Base-by-base conservation (phyloP, 2,329 filamentous ascomycete species). In the Endothia cerciana region DNA sequence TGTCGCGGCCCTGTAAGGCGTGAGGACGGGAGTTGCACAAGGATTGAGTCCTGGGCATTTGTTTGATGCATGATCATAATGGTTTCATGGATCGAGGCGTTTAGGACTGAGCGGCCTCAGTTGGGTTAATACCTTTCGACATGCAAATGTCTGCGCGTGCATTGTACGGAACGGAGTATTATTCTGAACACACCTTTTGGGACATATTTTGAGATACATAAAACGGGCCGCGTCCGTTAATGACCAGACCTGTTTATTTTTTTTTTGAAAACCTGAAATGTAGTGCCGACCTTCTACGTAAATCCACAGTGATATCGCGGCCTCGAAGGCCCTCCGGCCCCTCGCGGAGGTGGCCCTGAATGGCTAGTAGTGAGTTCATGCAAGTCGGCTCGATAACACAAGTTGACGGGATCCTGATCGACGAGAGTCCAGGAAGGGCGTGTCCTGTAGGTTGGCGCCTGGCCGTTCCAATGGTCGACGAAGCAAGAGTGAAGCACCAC, bases 1-100 rank as follows among this genome's bases (percentile, higher is more conserved):
- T 28, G 60, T 68, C 47, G 55, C 62, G 17, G 51, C 60, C 41
- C 60, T 68, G 60, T 68, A 64, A 47, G 19, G 51, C 33, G 30
- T 11, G 13, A 10, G 43, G 56, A 25, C 33, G 33, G 41, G 17
- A 13, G 2, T 45, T n/a, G 4, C 43, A 22, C 38, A 33, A n/a
- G 64, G 57, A 58, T 28, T 43, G 57, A 40, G 57, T 64, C 62
- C 62, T 41, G n/a, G 40, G 38, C 4, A 59, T 28, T 22, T n/a
- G 60, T n/a, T 38, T 43, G 33, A 41, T 38, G 43, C 30, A 61
- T 51, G 59, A 51, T 49, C 43, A 61, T 47, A 53, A 40, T 58
- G 55, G 36, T 30, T 51, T 53, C 45, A 43, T 59, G 36, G 49
- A 28, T 51, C 49, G 43, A 28, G 64, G 64, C 64, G 64, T 66